Conservation (phyloP, 2,329 filamentous ascomycete genomes). For the Capronia epimyces region DNA sequence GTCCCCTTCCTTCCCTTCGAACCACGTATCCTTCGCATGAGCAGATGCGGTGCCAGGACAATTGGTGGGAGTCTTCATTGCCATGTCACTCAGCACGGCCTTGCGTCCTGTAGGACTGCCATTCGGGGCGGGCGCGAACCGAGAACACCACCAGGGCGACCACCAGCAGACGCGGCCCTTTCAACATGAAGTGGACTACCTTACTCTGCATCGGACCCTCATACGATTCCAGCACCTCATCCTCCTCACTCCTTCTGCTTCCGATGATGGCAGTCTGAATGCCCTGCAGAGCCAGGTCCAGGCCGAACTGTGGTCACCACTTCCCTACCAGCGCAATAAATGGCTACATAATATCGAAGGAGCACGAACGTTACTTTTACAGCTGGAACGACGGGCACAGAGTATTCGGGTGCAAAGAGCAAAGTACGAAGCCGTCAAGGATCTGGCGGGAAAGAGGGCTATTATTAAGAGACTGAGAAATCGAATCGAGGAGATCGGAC, state of each 20-base stretch:
- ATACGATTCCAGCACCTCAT: constrained; percentile 42
- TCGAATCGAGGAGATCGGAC: constrained; percentile 26
- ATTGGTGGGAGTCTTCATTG: no score
- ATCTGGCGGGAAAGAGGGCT: constrained; percentile 37
- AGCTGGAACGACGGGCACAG: constrained; percentile 39
- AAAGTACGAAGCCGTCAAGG: constrained; percentile 38
- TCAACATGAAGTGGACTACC: constrained; percentile 29
- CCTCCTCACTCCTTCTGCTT: constrained; percentile 29
- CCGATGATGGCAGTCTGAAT: constrained; percentile 34
- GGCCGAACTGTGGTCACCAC: constrained; percentile 33
- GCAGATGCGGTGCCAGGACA: no score
- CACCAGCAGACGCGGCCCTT: constrained; percentile 13
- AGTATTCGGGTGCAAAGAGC: constrained; percentile 37
- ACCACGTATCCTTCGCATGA: no score
- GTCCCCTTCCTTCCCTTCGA: no score
- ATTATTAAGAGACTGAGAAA: constrained; percentile 26
- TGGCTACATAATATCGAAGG: constrained; percentile 42
- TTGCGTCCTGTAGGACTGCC: constrained; percentile 17
- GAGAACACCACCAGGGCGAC: constrained; percentile 6
- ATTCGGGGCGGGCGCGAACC: constrained; percentile 15
- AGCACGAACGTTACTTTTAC: constrained; percentile 39
- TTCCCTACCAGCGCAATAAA: constrained; percentile 41
- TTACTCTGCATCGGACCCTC: constrained; percentile 41
- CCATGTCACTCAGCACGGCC: constrained; percentile 20
- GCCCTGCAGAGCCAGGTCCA: constrained; percentile 24